Percentiles rank a stretch among this genome's conserved stretches.
Evolutionary conservation across 768 basidiomycete species (phyloP).

Genomic region (Xerocomus brunneocitrinus): DNA sequence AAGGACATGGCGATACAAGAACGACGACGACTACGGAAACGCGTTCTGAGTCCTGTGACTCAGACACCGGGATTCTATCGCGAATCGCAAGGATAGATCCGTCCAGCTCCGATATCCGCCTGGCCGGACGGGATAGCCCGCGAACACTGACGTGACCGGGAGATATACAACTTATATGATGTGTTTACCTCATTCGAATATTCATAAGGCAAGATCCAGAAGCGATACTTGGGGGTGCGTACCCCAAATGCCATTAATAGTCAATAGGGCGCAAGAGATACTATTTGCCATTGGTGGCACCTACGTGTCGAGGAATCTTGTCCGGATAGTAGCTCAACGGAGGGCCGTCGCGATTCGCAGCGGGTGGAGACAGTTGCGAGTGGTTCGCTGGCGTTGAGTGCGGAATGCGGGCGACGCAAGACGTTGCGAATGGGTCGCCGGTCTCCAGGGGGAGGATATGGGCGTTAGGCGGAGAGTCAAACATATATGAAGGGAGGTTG

Average conservation of each 20-base stretch:
- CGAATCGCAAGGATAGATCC: slow-evolving; percentile 1
- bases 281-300: slow-evolving; percentile 10
- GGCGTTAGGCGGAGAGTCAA: not conserved
- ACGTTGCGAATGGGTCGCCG: not conserved
- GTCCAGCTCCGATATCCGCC: slow-evolving; percentile 12
- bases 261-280: not conserved
- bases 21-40: not conserved
- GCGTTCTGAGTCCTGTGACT: slow-evolving; percentile 2
- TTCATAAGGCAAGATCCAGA: not conserved
- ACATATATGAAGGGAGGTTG: not conserved
- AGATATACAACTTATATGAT: not conserved
- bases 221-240: slow-evolving; percentile 2
- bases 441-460: not conserved
- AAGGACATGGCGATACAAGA: slow-evolving; percentile 1
- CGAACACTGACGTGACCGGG: not conserved
- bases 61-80: not conserved
- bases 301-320: not conserved
- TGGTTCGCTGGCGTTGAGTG: not conserved
- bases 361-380: not conserved
- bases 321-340: slow-evolving; percentile 10
- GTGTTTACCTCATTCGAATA: slow-evolving; percentile 15
- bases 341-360: slow-evolving; percentile 15
- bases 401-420: not conserved
- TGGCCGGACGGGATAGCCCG: not conserved
- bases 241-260: slow-evolving; percentile 10